Conservation (phyloP, 1,284 basidiomycete species). For the Farysia itapuensis region DNA sequence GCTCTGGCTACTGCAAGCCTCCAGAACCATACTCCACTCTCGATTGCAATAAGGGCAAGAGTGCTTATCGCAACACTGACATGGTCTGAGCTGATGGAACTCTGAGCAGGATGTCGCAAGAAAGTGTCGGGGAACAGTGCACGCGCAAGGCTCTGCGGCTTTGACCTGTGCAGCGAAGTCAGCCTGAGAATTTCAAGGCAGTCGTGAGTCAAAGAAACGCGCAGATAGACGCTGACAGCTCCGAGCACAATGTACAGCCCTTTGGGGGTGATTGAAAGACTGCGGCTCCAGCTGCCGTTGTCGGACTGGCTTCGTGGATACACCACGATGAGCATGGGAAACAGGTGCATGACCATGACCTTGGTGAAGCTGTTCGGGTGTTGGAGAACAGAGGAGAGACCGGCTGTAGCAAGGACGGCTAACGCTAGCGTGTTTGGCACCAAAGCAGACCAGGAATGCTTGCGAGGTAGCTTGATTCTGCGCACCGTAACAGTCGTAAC, state of each 20-base stretch:
- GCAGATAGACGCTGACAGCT: slow-evolving; percentile 8
- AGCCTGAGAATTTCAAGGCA: too few relatives aligned
- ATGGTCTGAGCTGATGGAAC: slow-evolving; percentile 39
- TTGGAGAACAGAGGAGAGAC: slow-evolving; percentile 64
- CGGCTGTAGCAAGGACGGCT: slow-evolving; percentile 62
- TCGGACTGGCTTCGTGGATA: slow-evolving; percentile 4
- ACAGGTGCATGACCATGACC: slow-evolving; percentile 69
- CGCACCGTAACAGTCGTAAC: slow-evolving; percentile 6
- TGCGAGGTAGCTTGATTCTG: slow-evolving; percentile 11
- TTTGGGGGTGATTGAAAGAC: slow-evolving; percentile 4
- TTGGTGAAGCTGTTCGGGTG: slow-evolving; percentile 66
- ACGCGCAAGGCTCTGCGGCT: too few relatives aligned
- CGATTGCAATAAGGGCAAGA: slow-evolving; percentile 16
- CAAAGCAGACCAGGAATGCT: slow-evolving; percentile 10
- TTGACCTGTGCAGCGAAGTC: too few relatives aligned
- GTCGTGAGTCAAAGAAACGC: slow-evolving; percentile 5
- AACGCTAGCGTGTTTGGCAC: slow-evolving; percentile 17
- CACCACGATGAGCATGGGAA: slow-evolving; percentile 67
- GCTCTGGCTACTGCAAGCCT: slow-evolving; percentile 16
- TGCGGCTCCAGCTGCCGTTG: background rate
- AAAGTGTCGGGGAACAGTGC: slow-evolving; percentile 31
- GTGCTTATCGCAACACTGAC: slow-evolving; percentile 24
- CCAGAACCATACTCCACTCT: slow-evolving; percentile 33
- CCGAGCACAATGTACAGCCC: slow-evolving; percentile 15
- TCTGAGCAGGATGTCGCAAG: slow-evolving; percentile 27